Evolutionary conservation across 2,329 filamentous ascomycete species (phyloP), one percentile per base, ranked within the genome.

Genomic region (Penicillium sp.): DNA sequence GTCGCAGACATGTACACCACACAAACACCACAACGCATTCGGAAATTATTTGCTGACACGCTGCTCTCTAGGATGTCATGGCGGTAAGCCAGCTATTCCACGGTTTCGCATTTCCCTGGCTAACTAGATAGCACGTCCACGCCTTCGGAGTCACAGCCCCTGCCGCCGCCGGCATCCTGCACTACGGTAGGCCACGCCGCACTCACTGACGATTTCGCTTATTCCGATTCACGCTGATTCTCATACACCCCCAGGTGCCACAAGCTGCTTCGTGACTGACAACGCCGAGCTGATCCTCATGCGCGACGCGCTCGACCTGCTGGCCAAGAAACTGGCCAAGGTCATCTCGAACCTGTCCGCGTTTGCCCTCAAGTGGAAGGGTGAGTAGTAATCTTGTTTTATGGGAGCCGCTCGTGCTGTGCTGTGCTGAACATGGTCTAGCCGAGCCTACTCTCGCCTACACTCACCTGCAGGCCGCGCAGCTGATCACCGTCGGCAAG

Each of bases 151-250:
- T 26, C 20, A 48, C 51, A 52, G 57, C 89, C 3, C 90, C 90
- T 1, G 87, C 83, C 33, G 90, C 90, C 9, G 89, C 88, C 14
- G 89, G 89, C 33, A 89, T 94, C 64, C 93, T 96, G 59, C 91
- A 96, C 71, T 85, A 82, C 71, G 88, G 87, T 62, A 40, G 35
- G 35, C 35, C 35, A 6, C 18, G 85, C 84, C 55, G 88, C 82
- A 24, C 81, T 75, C 76, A 74, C 69, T 77, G 76, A 26, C n/a
- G 16, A 38, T 14, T 5, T 38, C 33, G 35, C 3, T 66, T 53
- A 38, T 14, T 5, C n/a, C 33, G 35, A 18, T 66, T 53, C 18
- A 16, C 18, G 14, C 49, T 43, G 63, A 40, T 62, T 55, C 61
- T 46, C 51, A 24, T 57, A 60, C 47, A 30, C 52, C 53, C 60